Percentiles rank a stretch among this genome's conserved stretches.
These are phyloP conservation scores for Yamadazyma sp. DNA, from an alignment of 1,139 yeast species.

Conservation along the genomic window DNA sequence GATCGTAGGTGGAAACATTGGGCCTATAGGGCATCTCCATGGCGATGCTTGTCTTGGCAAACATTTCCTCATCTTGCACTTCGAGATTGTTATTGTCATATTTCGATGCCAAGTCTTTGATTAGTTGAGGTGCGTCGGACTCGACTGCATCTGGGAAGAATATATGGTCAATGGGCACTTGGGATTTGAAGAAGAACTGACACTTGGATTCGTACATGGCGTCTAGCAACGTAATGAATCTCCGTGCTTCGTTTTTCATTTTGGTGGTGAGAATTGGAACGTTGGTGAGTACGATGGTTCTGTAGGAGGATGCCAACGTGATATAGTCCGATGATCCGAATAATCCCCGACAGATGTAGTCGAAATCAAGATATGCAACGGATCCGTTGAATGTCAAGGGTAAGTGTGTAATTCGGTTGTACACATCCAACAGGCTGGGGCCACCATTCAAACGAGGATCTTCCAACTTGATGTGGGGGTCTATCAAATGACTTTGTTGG, in stretches of 20 bases:
- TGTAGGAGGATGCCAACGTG: conserved; percentile 60
- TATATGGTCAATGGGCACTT: conserved; percentile 48
- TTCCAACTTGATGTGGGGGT: conserved; percentile 2
- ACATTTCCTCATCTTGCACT: conserved; percentile 70
- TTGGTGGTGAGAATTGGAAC: conserved; percentile 60
- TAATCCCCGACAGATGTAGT: conserved; percentile 56
- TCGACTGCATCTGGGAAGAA: conserved; percentile 56
- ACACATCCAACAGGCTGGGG: conserved; percentile 46
- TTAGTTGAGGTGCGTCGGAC: conserved; percentile 17
- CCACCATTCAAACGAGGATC: conserved; percentile 20
- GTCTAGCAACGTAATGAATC: conserved; percentile 66
- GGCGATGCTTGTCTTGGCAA: conserved; percentile 61
- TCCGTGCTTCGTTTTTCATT: conserved; percentile 67
- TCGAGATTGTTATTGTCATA: conserved; percentile 27
- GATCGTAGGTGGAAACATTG: conserved; percentile 62
- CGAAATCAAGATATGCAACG: conserved; percentile 52
- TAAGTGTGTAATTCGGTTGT: conserved; percentile 51
- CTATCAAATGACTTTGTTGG: conserved; percentile 16
- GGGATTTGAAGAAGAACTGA: conserved; percentile 52
- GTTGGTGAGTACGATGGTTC: conserved; percentile 56
- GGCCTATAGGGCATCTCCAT: conserved; percentile 68
- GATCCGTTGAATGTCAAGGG: conserved; percentile 43
- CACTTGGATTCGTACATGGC: conserved; percentile 70
- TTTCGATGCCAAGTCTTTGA: conserved; percentile 15
- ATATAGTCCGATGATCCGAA: conserved; percentile 71